These are phyloP conservation scores for Acer saccharum DNA, from an alignment of 345 rosid genomes.

Conservation along the genomic window DNA sequence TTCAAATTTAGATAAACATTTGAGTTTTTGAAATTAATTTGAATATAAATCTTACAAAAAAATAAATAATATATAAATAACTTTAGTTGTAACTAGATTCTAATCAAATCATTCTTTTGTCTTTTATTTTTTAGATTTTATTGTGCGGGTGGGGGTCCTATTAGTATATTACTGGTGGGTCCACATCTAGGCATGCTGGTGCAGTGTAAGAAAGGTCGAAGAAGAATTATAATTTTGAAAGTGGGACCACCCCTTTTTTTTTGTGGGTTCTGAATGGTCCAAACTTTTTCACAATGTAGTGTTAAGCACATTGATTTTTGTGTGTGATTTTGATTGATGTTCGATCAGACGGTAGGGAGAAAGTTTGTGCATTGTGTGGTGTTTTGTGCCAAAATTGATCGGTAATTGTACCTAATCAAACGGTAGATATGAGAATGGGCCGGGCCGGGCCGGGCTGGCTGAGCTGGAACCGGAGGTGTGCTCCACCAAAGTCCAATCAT, in stretches of 20 bases:
- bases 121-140: too few species aligned
- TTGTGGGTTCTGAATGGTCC: constrained; percentile 30
- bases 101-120: too few species aligned
- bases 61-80: too few species aligned
- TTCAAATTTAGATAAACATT: too few species aligned
- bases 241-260: constrained; percentile 25
- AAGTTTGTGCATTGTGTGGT: neutral
- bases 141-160: neutral
- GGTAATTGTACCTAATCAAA: constrained; percentile 1
- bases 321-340: constrained; percentile 14
- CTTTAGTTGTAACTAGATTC: too few species aligned
- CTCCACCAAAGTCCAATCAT: constrained; percentile 5
- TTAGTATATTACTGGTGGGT: constrained; percentile 8
- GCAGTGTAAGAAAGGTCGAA: constrained; percentile 1
- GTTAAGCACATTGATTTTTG: constrained; percentile 16
- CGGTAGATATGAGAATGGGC: constrained; percentile 8
- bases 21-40: too few species aligned
- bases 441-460: neutral
- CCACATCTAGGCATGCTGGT: constrained; percentile 33
- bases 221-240: neutral
- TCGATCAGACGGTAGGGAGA: constrained; percentile 9
- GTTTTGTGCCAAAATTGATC: constrained; percentile 12
- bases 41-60: too few species aligned
- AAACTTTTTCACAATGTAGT: constrained; percentile 14
- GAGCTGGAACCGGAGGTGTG: constrained; percentile 1